Evolutionary conservation across 768 basidiomycete genomes (phyloP), one percentile per base, ranked within the genome.

Genomic region (Jaapia argillacea): DNA sequence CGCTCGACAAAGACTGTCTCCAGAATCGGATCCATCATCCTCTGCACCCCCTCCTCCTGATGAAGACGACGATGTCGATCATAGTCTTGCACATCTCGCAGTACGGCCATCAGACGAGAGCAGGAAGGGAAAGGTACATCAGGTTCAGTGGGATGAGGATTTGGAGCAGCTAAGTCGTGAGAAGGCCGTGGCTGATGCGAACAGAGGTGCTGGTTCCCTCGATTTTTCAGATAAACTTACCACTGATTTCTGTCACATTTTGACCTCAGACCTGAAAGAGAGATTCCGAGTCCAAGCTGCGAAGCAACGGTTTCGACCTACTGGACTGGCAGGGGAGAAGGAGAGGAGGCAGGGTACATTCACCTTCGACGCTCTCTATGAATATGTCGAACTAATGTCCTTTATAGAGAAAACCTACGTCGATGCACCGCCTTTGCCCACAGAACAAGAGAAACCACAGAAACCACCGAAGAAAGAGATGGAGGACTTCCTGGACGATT

Each of bases 131-230:
- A 80, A 75, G 36, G 58, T 77, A 0, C 70, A 78, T 46, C 59
- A 68, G 42, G 74, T 90, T 16, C 72, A 73, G 42, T 90, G 86
- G 86, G 76, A 83, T 48, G 64, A 68, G 3, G 63, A 73, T 22
- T 60, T 89, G 2, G 83, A 86, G 24, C 67, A 72, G 26, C 63
- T 90, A 67, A 72, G 62, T 25, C 70, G 73, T 18, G 85, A 86
- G 48, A 89, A 87, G 53, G 71, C 72, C 2, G 70, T 73, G 4
- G 85, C 85, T 0, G 85, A 88, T 46, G 86, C 87, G 10, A 73
- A 72, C 20, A 68, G 84, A 70, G 87, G 87, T 85, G 42, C 36
- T 66, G 53, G 4, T 14, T 43, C 18, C 36, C 18, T 14, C 23
- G 7, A 10, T 22, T 33, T 16, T 16, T 33, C 31, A 33, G 31